Evolutionary conservation across 352 stramenopile genomes (phyloP).

Genomic region (Pythium aphanidermatum): DNA sequence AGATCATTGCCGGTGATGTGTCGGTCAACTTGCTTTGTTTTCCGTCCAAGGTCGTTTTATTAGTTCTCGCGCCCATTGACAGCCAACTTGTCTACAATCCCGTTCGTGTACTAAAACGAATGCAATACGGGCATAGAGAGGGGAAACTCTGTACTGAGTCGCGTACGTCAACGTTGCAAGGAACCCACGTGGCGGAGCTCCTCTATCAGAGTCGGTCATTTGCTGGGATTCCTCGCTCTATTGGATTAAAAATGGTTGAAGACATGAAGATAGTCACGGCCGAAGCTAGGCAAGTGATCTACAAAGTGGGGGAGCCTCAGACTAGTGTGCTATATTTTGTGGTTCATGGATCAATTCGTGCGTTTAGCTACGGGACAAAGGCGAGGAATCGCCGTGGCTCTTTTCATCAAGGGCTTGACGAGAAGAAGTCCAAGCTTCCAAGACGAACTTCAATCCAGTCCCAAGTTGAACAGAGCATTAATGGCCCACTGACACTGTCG

Average conservation of each 20-base stretch:
- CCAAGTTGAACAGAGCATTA: slow-evolving; percentile 1
- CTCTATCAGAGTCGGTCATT: slow-evolving; percentile 2
- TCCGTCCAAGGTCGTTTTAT: slow-evolving; percentile 19
- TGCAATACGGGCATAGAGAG: no score
- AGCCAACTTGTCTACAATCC: slow-evolving; percentile 37
- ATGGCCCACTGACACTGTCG: no score
- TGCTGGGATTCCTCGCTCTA: slow-evolving; percentile 5
- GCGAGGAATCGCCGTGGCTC: slow-evolving; percentile 7
- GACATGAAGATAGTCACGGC: slow-evolving; percentile 10
- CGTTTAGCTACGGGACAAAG: slow-evolving; percentile 16
- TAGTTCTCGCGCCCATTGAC: slow-evolving; percentile 27
- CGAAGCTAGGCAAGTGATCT: slow-evolving; percentile 12
- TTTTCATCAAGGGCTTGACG: slow-evolving; percentile 2
- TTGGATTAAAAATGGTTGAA: slow-evolving; percentile 11
- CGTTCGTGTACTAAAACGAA: slow-evolving; percentile 25
- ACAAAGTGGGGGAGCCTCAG: slow-evolving; percentile 10
- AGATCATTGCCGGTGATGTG: neutral
- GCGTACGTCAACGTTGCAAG: slow-evolving; percentile 1
- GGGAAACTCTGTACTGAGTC: neutral
- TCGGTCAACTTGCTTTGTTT: slow-evolving; percentile 25
- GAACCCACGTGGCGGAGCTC: slow-evolving; percentile 2
- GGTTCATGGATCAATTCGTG: slow-evolving; percentile 10
- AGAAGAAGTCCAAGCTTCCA: slow-evolving; percentile 19
- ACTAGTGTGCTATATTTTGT: slow-evolving; percentile 9
- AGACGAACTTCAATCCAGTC: slow-evolving; percentile 3